These are phyloP conservation scores for Zygosaccharomyces rouxii DNA, from an alignment of 805 yeast genomes.

Conservation along the genomic window DNA sequence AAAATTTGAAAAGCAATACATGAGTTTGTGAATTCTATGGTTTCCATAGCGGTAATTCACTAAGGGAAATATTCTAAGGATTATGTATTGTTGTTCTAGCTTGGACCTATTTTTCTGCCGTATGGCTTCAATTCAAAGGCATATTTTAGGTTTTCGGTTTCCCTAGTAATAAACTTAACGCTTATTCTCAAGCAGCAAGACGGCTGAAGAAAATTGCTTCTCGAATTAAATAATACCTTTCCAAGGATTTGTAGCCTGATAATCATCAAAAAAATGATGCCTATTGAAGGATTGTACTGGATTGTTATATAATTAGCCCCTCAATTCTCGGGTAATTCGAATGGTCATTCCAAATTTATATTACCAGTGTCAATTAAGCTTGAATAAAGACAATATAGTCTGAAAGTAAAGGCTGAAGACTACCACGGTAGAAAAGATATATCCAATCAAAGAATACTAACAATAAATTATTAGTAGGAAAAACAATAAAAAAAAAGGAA, in stretches of 20 bases:
- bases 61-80: too few species aligned
- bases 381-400: background rate
- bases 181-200: too few species aligned
- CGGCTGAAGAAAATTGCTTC: background rate
- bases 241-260: background rate
- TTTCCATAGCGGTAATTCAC: too few species aligned
- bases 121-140: too few species aligned
- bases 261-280: background rate
- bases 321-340: background rate
- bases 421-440: background rate
- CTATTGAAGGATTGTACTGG: background rate
- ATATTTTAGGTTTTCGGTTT: too few species aligned
- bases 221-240: background rate
- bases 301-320: background rate
- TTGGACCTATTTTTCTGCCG: too few species aligned
- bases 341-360: background rate
- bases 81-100: too few species aligned
- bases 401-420: background rate
- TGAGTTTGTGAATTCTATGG: too few species aligned
- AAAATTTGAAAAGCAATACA: too few species aligned
- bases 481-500: background rate
- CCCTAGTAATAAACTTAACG: too few species aligned
- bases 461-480: background rate
- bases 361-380: background rate
- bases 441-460: background rate